phyloP scores from a whole-genome alignment of 1,139 yeast genomes.

The Zygoascus hellenicus region DNA sequence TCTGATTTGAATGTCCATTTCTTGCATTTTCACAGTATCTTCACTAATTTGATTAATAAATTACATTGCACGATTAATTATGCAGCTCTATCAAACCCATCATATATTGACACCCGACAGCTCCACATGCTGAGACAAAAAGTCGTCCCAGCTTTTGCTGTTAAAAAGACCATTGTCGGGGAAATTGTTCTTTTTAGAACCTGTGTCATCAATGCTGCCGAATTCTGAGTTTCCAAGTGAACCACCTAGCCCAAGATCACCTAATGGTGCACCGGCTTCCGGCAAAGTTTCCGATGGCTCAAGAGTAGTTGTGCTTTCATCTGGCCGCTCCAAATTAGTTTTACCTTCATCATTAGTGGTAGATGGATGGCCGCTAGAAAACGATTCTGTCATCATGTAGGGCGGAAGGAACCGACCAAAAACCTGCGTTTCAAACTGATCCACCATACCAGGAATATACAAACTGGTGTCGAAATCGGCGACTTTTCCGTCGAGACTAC shows the following conservation, averaged over 20 bases:
- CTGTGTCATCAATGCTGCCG: slow-evolving; percentile 5
- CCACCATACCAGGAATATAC: slow-evolving; percentile 77
- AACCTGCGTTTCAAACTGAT: slow-evolving; percentile 72
- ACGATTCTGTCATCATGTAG: slow-evolving; percentile 47
- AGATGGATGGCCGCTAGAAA: too few relatives aligned
- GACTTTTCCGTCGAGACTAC: not conserved
- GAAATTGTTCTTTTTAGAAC: not conserved
- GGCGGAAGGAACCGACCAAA: slow-evolving; percentile 83
- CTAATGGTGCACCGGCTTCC: not conserved
- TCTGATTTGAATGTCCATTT: too few relatives aligned
- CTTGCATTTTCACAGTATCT: not conserved
- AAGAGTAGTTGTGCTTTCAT: too few relatives aligned
- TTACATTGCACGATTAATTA: not conserved
- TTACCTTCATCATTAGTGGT: not conserved
- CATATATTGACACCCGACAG: slow-evolving; percentile 27
- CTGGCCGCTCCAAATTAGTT: not conserved
- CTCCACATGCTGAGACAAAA: slow-evolving; percentile 27
- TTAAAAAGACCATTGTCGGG: slow-evolving; percentile 14
- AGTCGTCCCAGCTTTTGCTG: slow-evolving; percentile 29
- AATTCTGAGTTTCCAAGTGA: not conserved
- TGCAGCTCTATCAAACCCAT: not conserved
- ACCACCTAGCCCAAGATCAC: not conserved
- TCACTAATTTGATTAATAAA: not conserved
- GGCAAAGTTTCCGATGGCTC: not conserved
- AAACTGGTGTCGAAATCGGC: slow-evolving; percentile 12